These are phyloP conservation scores for Stephanodiscus minutulus DNA, from an alignment of 108 stramenopile genomes.

Conservation along the genomic window DNA sequence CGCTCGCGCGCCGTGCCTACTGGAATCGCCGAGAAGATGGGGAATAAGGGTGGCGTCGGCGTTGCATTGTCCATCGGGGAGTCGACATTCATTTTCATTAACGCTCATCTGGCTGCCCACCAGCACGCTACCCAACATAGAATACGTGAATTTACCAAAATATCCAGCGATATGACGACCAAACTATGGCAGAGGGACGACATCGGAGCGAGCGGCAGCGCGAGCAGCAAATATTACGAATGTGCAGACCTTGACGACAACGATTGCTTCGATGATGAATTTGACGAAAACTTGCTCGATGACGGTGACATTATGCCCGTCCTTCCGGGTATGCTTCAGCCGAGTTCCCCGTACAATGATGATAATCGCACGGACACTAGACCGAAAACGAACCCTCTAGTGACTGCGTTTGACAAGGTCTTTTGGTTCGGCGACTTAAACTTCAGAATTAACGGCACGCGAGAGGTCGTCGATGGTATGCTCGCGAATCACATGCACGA, in stretches of 20 bases:
- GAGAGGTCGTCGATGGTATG: conserved; percentile 61
- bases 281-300: conserved; percentile 41
- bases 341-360: conserved; percentile 33
- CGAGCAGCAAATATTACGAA: conserved; percentile 9
- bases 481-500: conserved; percentile 58
- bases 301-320: conserved; percentile 80
- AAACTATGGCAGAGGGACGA: conserved; percentile 14
- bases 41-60: conserved; percentile 96
- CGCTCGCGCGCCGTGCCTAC: conserved; percentile 35
- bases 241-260: conserved; percentile 86
- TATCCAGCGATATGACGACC: conserved; percentile 32
- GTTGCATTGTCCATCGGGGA: conserved; percentile 84
- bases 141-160: conserved; percentile 38
- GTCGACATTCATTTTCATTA: conserved; percentile 89
- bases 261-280: conserved; percentile 75
- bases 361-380: conserved; percentile 67
- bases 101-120: conserved; percentile 95
- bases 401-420: conserved; percentile 81
- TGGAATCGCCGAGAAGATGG: conserved; percentile 64
- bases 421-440: conserved; percentile 97
- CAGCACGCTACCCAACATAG: conserved; percentile 56
- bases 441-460: conserved; percentile 86
- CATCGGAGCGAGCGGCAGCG: not conserved
- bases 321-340: conserved; percentile 46
- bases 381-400: conserved; percentile 46